Percentiles rank a stretch among this genome's conserved stretches.
phyloP scores from a whole-genome alignment of 306 rosid genomes.

The Cucurbita moschata region DNA sequence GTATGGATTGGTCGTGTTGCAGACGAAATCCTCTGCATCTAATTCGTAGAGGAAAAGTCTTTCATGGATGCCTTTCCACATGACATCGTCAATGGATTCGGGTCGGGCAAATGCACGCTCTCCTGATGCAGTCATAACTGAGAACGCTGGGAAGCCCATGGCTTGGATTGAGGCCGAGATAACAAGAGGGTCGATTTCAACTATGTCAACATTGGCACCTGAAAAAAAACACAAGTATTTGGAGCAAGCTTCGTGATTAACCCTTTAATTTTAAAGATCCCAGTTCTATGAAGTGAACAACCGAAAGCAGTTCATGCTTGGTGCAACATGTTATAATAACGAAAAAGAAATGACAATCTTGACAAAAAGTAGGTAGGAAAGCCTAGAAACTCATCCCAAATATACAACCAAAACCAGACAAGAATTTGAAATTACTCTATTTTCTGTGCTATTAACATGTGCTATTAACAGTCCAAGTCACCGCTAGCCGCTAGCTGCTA shows the following conservation, averaged over 20 bases:
- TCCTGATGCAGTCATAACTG: slow-evolving; percentile 50
- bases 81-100: slow-evolving; percentile 26
- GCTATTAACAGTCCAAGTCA: no score
- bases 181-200: slow-evolving; percentile 85
- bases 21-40: slow-evolving; percentile 69
- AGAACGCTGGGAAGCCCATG: slow-evolving; percentile 87
- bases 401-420: no score
- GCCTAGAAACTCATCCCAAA: no score
- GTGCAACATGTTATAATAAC: no score
- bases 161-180: slow-evolving; percentile 76
- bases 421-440: no score
- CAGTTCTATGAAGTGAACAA: background rate
- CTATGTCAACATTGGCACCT: slow-evolving; percentile 67
- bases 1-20: slow-evolving; percentile 25
- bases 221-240: slow-evolving; percentile 8
- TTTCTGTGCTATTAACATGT: no score
- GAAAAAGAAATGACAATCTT: no score
- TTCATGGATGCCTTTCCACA: slow-evolving; percentile 87
- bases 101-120: slow-evolving; percentile 31
- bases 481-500: no score
- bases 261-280: background rate
- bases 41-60: slow-evolving; percentile 61
- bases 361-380: no score
- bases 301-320: no score
- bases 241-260: background rate